These are phyloP conservation scores for Microdochium paspali DNA, from an alignment of 2,329 filamentous ascomycete species.

Conservation along the genomic window DNA sequence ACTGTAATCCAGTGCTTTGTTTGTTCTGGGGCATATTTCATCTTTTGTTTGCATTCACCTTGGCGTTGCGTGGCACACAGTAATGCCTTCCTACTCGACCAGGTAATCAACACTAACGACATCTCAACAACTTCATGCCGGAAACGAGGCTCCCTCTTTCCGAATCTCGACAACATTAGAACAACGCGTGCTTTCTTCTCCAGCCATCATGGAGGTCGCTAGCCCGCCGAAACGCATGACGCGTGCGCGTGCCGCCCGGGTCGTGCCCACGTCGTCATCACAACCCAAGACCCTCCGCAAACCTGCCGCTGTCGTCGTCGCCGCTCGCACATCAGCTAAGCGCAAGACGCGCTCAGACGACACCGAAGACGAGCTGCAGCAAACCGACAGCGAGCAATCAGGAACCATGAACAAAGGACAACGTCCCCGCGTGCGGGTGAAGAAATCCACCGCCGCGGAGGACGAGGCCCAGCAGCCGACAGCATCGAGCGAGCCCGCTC, in stretches of 20 bases:
- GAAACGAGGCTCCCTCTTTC: conserved; percentile 3
- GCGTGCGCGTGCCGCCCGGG: conserved; percentile 34
- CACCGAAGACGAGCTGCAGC: conserved; percentile 33
- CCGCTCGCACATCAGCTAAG: conserved; percentile 24
- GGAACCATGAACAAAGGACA: conserved; percentile 20
- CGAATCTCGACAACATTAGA: conserved; percentile 2
- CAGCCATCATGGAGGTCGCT: conserved; percentile 39
- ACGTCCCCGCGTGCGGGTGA: conserved; percentile 34
- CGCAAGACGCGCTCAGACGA: conserved; percentile 49
- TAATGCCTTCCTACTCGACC: neutral
- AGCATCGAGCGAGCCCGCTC: conserved; percentile 19
- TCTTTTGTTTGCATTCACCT: neutral
- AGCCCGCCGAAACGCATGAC: conserved; percentile 53
- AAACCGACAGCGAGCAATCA: conserved; percentile 15
- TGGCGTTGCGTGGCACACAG: neutral
- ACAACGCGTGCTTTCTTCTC: conserved; percentile 4
- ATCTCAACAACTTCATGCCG: neutral
- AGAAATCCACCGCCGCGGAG: conserved; percentile 29
- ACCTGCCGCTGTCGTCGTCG: conserved; percentile 6
- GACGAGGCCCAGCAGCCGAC: conserved; percentile 11
- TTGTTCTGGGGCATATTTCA: neutral
- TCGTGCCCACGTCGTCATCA: conserved; percentile 15
- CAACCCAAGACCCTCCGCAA: conserved; percentile 22
- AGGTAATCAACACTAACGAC: neutral
- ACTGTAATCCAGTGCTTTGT: neutral